A percentile compares a stretch with the other conserved stretches of the same genome.
These are phyloP conservation scores for Rosa multiflora DNA, from an alignment of 306 rosid species.

Conservation along the genomic window DNA sequence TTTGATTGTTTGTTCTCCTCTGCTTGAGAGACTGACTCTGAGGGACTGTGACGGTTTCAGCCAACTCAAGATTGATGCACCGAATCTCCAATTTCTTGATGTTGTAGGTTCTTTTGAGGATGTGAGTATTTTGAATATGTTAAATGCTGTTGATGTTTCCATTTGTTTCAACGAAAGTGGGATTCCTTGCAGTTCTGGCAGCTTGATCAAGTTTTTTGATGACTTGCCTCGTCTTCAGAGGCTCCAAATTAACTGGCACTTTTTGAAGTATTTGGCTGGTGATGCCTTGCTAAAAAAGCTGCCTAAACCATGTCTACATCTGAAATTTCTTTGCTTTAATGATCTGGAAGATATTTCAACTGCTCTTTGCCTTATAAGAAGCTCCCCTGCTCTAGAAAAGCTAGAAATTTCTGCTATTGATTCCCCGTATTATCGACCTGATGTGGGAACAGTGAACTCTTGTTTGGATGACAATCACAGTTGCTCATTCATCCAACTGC, in stretches of 20 bases:
- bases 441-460: background rate
- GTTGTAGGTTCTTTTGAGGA: background rate
- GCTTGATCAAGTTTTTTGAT: background rate
- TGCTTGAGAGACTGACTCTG: conserved; percentile 45
- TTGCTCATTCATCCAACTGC: conserved; percentile 33
- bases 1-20: conserved; percentile 44
- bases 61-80: background rate
- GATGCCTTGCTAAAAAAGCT: background rate
- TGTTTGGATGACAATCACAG: conserved; percentile 30
- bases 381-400: too few species aligned
- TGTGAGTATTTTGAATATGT: background rate
- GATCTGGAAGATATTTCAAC: background rate
- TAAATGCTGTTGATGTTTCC: background rate
- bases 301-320: background rate
- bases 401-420: too few species aligned
- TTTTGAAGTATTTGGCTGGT: conserved; percentile 6
- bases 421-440: too few species aligned
- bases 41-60: background rate
- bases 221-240: conserved; percentile 38
- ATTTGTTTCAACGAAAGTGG: background rate
- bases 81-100: background rate
- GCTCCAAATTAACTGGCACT: conserved; percentile 35
- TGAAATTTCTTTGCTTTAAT: background rate
- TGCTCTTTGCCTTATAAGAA: background rate
- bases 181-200: background rate